Base-by-base conservation (phyloP, 2,329 filamentous ascomycete species). In the Cordyceps militaris region DNA sequence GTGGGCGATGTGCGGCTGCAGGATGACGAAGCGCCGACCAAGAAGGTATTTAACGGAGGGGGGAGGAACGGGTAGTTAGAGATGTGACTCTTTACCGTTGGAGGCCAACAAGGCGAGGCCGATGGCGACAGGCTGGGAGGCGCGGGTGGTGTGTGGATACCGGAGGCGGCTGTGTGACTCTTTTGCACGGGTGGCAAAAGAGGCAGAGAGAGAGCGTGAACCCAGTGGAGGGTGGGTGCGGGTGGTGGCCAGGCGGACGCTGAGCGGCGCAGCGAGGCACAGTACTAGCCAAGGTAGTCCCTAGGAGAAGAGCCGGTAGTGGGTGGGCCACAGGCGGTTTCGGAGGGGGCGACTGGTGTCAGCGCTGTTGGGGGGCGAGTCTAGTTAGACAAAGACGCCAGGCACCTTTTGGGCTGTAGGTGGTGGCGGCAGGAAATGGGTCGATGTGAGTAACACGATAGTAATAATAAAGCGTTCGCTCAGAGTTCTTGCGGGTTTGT, bases 161-260 rank as follows among this genome's bases (percentile, higher is more conserved):
- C 62, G 63, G 60, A 61, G 61, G 59, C 63, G 61, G 60, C 63
- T 62, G 64, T 72, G 69, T 73, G 70, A 73, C 70, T 73, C 70
- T 66, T 70, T 63, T 47, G 66, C 57, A 65, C 66, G 71, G 70
- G 71, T 69, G 68, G 69, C 69, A 64, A 70, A 63, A 67, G 67
- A 67, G 63, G 66, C 30, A 55, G 42, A 30, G 30, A 55, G 19
- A 9, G 34, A 8, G 34, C 34, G n/a, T 6, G 34, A 16, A 38
- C 13, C 13, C n/a, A 38, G 34, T 30, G 44, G 40, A 7, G 21
- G 9, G 40, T 19, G 3, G 40, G 21, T 48, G 46, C 21, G 28
- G 38, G 26, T 32, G 66, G 59, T 63, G 64, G 66, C 66, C 65
- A 67, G 63, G 66, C 61, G 64, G 64, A 30, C 16, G 34, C 23